Conservation (phyloP, 805 yeast genomes). For the Kluyveromyces wickerhamii region DNA sequence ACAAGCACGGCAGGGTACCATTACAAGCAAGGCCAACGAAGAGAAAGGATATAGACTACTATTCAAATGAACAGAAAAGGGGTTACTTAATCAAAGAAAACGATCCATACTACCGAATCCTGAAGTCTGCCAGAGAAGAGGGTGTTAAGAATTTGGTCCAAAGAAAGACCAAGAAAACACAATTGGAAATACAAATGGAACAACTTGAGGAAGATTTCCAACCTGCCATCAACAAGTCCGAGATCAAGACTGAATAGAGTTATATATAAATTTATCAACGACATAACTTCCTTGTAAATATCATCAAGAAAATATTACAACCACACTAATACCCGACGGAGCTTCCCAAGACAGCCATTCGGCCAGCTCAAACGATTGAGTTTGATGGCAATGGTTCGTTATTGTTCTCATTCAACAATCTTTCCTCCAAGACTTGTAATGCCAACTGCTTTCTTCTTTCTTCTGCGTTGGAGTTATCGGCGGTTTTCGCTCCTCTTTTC, state of each 20-base stretch:
- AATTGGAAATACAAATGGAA: constrained; percentile 28
- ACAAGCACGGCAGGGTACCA: constrained; percentile 73
- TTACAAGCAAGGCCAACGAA: constrained; percentile 78
- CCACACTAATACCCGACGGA: too few species aligned
- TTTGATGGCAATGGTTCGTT: background rate
- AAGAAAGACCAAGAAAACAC: constrained; percentile 27
- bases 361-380: too few species aligned
- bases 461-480: constrained; percentile 36
- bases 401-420: constrained; percentile 28
- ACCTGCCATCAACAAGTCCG: constrained; percentile 18
- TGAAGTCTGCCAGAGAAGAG: constrained; percentile 16
- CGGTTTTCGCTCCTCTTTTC: constrained; percentile 38
- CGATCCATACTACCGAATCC: constrained; percentile 21
- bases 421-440: constrained; percentile 62
- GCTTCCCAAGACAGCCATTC: too few species aligned
- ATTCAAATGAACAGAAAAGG: constrained; percentile 59
- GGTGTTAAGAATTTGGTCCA: constrained; percentile 15
- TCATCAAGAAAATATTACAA: too few species aligned
- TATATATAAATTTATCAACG: too few species aligned
- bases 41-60: constrained; percentile 71
- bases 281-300: too few species aligned
- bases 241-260: too few species aligned
- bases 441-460: constrained; percentile 76
- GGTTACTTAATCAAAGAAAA: constrained; percentile 59
- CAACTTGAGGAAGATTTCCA: constrained; percentile 24